These are phyloP conservation scores for Paecilomyces formosus DNA, from an alignment of 2,329 filamentous ascomycete genomes.

Conservation along the genomic window DNA sequence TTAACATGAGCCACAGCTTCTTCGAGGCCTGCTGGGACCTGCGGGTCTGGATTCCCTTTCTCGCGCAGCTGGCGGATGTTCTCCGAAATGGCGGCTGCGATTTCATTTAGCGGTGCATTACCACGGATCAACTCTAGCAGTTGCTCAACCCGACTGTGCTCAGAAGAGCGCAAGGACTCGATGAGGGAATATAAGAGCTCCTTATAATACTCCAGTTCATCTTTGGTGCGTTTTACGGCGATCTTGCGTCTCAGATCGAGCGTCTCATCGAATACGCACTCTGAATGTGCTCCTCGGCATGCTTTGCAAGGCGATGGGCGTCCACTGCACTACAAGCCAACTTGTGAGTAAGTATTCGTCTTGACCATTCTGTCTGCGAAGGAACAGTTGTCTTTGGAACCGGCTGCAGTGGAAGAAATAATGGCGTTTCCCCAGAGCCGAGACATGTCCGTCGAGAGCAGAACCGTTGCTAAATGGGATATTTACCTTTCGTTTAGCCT, in stretches of 20 bases:
- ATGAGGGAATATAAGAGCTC: conserved; percentile 23
- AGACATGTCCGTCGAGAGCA: background rate
- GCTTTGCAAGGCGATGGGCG: conserved; percentile 27
- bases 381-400: background rate
- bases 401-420: background rate
- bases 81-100: conserved; percentile 14
- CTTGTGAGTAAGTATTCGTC: conserved; percentile 2
- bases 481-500: conserved; percentile 29
- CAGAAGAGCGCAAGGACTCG: conserved; percentile 17
- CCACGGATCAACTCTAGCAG: conserved; percentile 21
- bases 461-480: background rate
- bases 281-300: conserved; percentile 19
- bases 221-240: conserved; percentile 25
- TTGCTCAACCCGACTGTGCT: conserved; percentile 14
- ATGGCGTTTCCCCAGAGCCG: background rate
- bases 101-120: conserved; percentile 17
- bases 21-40: background rate
- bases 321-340: conserved; percentile 25
- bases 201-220: conserved; percentile 27
- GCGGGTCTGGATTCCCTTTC: background rate
- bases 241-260: conserved; percentile 31
- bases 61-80: background rate
- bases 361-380: background rate
- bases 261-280: conserved; percentile 29
- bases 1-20: background rate